Evolutionary conservation across 129 eudicot species (phyloP).

Genomic region (Smallanthus sonchifolius): DNA sequence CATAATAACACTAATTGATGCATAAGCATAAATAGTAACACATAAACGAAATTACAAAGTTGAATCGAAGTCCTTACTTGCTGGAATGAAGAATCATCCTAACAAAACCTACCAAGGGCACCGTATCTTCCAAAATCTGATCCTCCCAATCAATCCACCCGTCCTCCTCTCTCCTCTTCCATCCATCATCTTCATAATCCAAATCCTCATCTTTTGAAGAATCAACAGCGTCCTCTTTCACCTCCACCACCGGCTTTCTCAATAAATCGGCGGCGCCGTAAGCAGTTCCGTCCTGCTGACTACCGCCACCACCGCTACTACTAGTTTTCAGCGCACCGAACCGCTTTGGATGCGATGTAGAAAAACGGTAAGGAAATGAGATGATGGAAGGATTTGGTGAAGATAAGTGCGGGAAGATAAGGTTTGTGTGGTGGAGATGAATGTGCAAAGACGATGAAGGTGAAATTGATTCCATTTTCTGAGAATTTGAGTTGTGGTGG

Average conservation of each 20-base stretch:
- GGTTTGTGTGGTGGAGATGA: constrained; percentile 44
- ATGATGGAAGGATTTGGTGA: constrained; percentile 32
- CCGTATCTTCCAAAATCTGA: constrained; percentile 85
- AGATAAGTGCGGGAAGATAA: constrained; percentile 35
- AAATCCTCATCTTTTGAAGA: not conserved
- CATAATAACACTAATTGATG: not conserved
- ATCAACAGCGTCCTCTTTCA: constrained; percentile 15
- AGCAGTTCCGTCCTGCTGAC: constrained; percentile 27
- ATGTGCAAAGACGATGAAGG: not conserved
- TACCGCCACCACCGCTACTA: constrained; percentile 24
- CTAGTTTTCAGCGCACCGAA: constrained; percentile 38
- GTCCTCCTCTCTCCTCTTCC: constrained; percentile 35
- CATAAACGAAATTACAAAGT: not conserved
- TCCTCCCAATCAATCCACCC: constrained; percentile 92
- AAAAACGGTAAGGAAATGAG: constrained; percentile 27
- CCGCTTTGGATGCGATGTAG: not conserved
- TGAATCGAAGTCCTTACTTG: constrained; percentile 39
- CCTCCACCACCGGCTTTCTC: constrained; percentile 52
- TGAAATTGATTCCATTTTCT: not conserved
- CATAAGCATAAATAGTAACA: not conserved
- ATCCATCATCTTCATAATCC: constrained; percentile 31
- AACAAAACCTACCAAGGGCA: constrained; percentile 86
- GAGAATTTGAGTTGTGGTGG: not conserved
- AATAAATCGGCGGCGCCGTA: constrained; percentile 47
- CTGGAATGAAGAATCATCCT: constrained; percentile 97